Percentiles rank a stretch among this genome's conserved stretches.
Evolutionary conservation across 2,329 filamentous ascomycete species (phyloP).

Genomic region (Colletotrichum sp.): DNA sequence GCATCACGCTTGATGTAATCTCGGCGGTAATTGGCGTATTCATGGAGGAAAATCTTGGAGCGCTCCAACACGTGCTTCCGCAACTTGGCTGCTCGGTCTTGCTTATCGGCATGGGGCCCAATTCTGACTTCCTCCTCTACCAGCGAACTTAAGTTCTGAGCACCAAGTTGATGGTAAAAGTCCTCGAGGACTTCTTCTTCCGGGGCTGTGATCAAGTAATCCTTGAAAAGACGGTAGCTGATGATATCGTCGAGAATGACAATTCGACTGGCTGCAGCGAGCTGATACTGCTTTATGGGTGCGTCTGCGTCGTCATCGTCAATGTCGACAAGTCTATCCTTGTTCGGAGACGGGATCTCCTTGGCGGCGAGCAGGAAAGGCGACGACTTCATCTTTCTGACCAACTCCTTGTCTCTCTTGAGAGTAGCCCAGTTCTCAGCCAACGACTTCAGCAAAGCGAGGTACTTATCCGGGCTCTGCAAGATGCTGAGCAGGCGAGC

Average conservation of each 20-base stretch:
- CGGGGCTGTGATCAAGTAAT: slow-evolving; percentile 82
- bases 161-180: slow-evolving; percentile 84
- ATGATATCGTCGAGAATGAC: slow-evolving; percentile 88
- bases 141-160: slow-evolving; percentile 74
- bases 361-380: slow-evolving; percentile 84
- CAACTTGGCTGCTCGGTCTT: slow-evolving; percentile 70
- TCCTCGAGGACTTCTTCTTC: slow-evolving; percentile 86
- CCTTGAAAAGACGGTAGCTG: slow-evolving; percentile 87
- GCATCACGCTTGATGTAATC: slow-evolving; percentile 85
- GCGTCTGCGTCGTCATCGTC: slow-evolving; percentile 66
- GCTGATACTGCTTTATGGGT: slow-evolving; percentile 76
- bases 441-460: slow-evolving; percentile 80
- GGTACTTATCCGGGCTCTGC: slow-evolving; percentile 83
- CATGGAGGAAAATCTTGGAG: slow-evolving; percentile 87
- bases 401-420: slow-evolving; percentile 79
- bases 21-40: slow-evolving; percentile 68
- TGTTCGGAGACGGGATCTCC: slow-evolving; percentile 57
- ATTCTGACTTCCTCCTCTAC: slow-evolving; percentile 80
- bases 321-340: slow-evolving; percentile 52
- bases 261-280: slow-evolving; percentile 73
- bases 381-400: slow-evolving; percentile 74
- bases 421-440: slow-evolving; percentile 73
- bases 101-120: slow-evolving; percentile 68
- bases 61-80: slow-evolving; percentile 86
- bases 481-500: slow-evolving; percentile 80